Percentiles rank a stretch among this genome's conserved stretches.
Evolutionary conservation across 176 grass and related monocot species (phyloP).

Genomic region (Calamus simplicifolius): DNA sequence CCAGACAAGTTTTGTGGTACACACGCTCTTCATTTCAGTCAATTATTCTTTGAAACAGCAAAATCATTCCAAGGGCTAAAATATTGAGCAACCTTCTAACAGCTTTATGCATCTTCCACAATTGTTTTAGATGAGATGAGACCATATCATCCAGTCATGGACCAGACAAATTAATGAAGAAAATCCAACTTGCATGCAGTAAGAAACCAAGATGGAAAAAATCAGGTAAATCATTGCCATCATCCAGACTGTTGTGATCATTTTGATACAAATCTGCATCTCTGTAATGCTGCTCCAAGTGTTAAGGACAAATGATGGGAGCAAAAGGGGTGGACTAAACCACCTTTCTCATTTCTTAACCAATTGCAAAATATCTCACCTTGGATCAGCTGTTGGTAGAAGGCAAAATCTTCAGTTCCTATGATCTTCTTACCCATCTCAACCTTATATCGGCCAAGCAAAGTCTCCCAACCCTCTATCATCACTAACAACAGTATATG

Average conservation of each 20-base stretch:
- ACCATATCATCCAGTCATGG: too few species aligned
- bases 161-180: too few species aligned
- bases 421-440: constrained; percentile 61
- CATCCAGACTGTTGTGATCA: not conserved
- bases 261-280: constrained; percentile 45
- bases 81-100: too few species aligned
- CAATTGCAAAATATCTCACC: constrained; percentile 66
- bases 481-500: constrained; percentile 79
- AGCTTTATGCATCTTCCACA: too few species aligned
- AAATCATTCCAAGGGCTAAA: too few species aligned
- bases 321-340: constrained; percentile 44
- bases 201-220: too few species aligned
- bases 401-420: constrained; percentile 85
- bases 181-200: too few species aligned
- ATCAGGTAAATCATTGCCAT: too few species aligned
- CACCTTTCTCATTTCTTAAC: constrained; percentile 47
- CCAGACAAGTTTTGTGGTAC: too few species aligned
- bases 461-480: constrained; percentile 31
- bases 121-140: too few species aligned
- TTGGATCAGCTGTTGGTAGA: constrained; percentile 67
- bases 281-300: constrained; percentile 53
- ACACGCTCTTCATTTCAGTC: too few species aligned
- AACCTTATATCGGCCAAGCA: constrained; percentile 64
- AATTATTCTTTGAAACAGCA: too few species aligned
- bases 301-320: constrained; percentile 58